Base-by-base conservation (phyloP, 805 yeast genomes). In the Komagataella kurtzmanii region DNA sequence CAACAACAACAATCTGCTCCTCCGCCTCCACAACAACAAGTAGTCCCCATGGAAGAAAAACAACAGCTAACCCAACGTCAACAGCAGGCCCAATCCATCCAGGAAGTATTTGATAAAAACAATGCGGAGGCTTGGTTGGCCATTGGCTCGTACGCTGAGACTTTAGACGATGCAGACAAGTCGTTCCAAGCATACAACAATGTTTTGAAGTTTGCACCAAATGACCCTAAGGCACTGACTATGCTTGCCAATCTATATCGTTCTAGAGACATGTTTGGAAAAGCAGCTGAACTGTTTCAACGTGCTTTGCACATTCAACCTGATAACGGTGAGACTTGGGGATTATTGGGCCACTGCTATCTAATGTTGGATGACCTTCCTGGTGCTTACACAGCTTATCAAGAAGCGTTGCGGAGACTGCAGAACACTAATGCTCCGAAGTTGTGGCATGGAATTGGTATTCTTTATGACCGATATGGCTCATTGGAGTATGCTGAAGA, bases 391-490 rank as follows among this genome's bases (percentile, higher is more conserved):
- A 85, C 90, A 47, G 96, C 98, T 2, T 93, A 93, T 70, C 99
- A 93, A 70, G 90, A 95, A 63, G 98, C 98, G 2, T 72, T 93
- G 49, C 85, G 87, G 66, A 93, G 88, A 65, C 70, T 90, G 63
- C 88, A 86, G 56, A 91, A 93, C 62, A 95, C 97, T 48, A 88
- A 88, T 58, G 97, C 90, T 51, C 98, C 98, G 52, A 89, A 89
- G 64, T 77, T 93, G 58, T 93, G 99, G 99, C 97, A 93, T 67
- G 99, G 99, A 0, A 91, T 93, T 57, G 99, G 99, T 43, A 93
- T 93, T 54, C 74, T 93, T 54, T 93, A 93, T 66, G 99, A 93
- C 67, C 75, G 99, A 51, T 93, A 93, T 65, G 99, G 98, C 24
- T 86, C 96, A 4, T 71, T 91, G 56, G 98, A 91, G 69, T 93